A percentile compares a stretch with the other conserved stretches of the same genome.
Conservation (phyloP, 768 basidiomycete genomes). For the Kwoniella newhampshirensis region DNA sequence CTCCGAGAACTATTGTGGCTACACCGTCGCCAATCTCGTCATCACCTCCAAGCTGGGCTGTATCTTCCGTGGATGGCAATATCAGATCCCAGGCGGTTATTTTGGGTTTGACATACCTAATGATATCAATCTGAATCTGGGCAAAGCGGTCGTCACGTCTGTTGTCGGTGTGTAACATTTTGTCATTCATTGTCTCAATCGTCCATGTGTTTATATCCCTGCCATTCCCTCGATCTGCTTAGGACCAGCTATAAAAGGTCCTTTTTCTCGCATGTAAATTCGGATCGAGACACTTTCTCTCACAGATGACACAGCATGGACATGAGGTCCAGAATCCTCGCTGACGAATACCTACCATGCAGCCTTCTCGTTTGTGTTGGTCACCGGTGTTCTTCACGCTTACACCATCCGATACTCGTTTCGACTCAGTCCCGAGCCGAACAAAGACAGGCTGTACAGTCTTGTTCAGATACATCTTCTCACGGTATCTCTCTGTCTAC, state of each 20-base stretch:
- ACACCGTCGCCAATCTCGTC: slow-evolving; percentile 42
- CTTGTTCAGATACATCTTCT: slow-evolving; percentile 39
- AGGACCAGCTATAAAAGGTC: too few relatives aligned
- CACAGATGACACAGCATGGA: too few relatives aligned
- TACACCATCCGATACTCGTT: slow-evolving; percentile 43
- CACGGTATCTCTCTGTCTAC: slow-evolving; percentile 30
- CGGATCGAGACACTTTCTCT: too few relatives aligned
- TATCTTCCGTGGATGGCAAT: slow-evolving; percentile 38
- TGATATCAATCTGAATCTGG: slow-evolving; percentile 30
- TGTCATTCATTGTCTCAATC: background rate
- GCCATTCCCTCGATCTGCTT: too few relatives aligned
- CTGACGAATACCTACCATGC: background rate
- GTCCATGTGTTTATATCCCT: slow-evolving; percentile 21
- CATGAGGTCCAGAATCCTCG: background rate
- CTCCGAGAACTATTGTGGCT: slow-evolving; percentile 37
- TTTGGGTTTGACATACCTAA: slow-evolving; percentile 40
- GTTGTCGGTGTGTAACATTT: slow-evolving; percentile 24
- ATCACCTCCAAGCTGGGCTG: slow-evolving; percentile 42
- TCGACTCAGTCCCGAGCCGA: slow-evolving; percentile 27
- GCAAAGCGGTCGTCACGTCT: slow-evolving; percentile 35
- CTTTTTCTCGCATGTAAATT: too few relatives aligned
- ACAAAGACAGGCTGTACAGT: slow-evolving; percentile 39
- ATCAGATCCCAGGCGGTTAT: slow-evolving; percentile 37
- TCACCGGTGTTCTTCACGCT: slow-evolving; percentile 32
- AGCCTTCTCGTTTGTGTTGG: slow-evolving; percentile 40